Base-by-base conservation (phyloP, 257 asterid species). In the Linderniella brevidens region DNA sequence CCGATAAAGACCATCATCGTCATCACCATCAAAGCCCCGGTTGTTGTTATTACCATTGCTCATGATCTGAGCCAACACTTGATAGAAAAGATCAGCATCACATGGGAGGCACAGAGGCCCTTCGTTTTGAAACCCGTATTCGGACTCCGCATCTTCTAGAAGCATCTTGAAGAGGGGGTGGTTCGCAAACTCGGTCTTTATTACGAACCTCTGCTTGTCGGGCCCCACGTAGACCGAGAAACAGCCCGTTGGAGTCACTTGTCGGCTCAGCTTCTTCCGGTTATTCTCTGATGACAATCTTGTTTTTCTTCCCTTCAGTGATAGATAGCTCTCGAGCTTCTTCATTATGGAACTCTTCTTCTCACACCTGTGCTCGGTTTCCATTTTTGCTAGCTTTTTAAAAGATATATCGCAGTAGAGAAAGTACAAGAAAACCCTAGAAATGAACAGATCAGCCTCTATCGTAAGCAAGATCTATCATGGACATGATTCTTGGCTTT, bases 91-190 rank as follows among this genome's bases (percentile, higher is more conserved):
- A 54, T 66, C 71, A 2, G 73, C 82, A 14, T 70, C 77, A 58
- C 93, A 78, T 0, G 93, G 93, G 45, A 81, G 72, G 25, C 17
- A 55, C 5, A 82, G 35, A 1, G 88, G 92, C 9, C 85, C 92
- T 17, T 76, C 72, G 14, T 44, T 46, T 5, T n/a, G 11, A 59
- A 68, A 75, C 5, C 93, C 94, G 19, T 82, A 82, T 4, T 76
- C 88, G 55, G 52, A 18, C 63, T 79, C 92, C 37, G 88, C 88
- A 43, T 79, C 94, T 56, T 82, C 77, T 6, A 82, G 82, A 60
- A 79, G 52, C 71, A 74, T 62, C 72, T 45, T 79, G 80, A 82
- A 82, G 17, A 72, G 17, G 0, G 94, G 92, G 60, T 82, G 92
- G 29, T 74, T 76, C 0, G 63, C 75, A 35, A 16, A 48, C 14